Base-by-base conservation (phyloP, 371 early-diverging fungal genomes). In the Mucor lusitanicus region DNA sequence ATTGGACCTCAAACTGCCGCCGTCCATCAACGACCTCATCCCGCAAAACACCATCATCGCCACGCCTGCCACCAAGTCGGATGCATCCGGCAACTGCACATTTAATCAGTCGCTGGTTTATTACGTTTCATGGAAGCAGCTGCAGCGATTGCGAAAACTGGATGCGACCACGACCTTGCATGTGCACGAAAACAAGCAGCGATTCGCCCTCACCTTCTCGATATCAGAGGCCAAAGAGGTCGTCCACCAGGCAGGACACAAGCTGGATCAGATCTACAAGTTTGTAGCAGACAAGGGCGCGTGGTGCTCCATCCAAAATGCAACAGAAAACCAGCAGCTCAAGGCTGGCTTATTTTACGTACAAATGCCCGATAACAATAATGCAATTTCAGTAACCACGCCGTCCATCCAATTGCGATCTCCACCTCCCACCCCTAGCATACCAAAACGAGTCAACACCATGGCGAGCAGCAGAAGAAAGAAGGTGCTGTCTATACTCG, bases 21-120 rank as follows among this genome's bases (percentile, higher is more conserved):
- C 76, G 53, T 70, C 77, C 28, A 75, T 82, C 25, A 74, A 78
- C 68, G 83, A 82, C 68, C 67, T 82, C 53, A 80, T 82, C 64
- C 83, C 80, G 1, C 75, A 75, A 3, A 70, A 74, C 5, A 80
- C 83, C 8, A 61, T 67, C n/a, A 75, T 82, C 39, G 68, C 61
- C 37, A 73, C 79, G 19, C 67, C 69, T 15, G 67, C 71, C 15
- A 61, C 69, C 8, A 62, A 77, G 56, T 69, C 75, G 25, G 70
- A 67, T 27, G 33, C 56, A 17, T 59, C 72, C 28, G 80, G 80
- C 27, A 67, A 40, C 21, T 75, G 75, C 32, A 21, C 46, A 21
- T 76, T 77, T 40, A 68, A 74, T 50, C 64, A 73, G 11, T 77
- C 80, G 6, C 73, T 82, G 15, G 80, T 76, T 17, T 82, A 82